Conservation (phyloP, 352 stramenopile species). For the Blastocystis sp. region DNA sequence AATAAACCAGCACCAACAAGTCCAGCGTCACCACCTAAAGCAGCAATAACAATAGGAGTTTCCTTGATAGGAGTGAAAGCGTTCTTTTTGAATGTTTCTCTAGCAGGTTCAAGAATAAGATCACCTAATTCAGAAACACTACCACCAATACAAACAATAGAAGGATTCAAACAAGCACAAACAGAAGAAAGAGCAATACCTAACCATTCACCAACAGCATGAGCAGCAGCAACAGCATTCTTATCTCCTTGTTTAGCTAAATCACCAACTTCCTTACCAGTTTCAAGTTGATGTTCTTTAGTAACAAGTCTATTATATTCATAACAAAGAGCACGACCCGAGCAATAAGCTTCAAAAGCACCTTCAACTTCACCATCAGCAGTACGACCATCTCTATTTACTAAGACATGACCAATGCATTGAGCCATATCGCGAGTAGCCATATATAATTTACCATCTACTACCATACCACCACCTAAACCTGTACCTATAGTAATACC, state of each 20-base stretch:
- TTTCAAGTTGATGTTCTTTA: neutral
- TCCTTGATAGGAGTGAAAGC: constrained; percentile 25
- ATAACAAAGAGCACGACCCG: constrained; percentile 16
- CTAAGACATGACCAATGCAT: constrained; percentile 28
- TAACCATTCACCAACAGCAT: constrained; percentile 20
- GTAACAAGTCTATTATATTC: constrained; percentile 17
- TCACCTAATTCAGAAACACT: constrained; percentile 20
- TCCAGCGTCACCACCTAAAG: constrained; percentile 7
- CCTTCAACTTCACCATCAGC: constrained; percentile 28
- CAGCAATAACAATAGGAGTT: constrained; percentile 26
- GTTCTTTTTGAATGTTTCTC: constrained; percentile 7
- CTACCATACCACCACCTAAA: constrained; percentile 22
- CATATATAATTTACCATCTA: neutral
- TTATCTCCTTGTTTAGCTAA: neutral
- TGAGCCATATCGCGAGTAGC: constrained; percentile 28
- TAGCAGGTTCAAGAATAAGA: constrained; percentile 7
- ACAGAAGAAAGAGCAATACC: constrained; percentile 23
- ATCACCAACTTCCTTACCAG: constrained; percentile 27
- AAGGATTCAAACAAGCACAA: constrained; percentile 33
- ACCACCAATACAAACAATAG: constrained; percentile 25
- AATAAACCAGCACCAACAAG: constrained; percentile 24
- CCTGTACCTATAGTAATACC: constrained; percentile 32
- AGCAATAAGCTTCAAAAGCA: constrained; percentile 12
- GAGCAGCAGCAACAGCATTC: constrained; percentile 1
- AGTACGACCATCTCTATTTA: constrained; percentile 5